phyloP scores from a whole-genome alignment of 2,329 filamentous ascomycete genomes.

The Gnomoniopsis smithogilvyi region DNA sequence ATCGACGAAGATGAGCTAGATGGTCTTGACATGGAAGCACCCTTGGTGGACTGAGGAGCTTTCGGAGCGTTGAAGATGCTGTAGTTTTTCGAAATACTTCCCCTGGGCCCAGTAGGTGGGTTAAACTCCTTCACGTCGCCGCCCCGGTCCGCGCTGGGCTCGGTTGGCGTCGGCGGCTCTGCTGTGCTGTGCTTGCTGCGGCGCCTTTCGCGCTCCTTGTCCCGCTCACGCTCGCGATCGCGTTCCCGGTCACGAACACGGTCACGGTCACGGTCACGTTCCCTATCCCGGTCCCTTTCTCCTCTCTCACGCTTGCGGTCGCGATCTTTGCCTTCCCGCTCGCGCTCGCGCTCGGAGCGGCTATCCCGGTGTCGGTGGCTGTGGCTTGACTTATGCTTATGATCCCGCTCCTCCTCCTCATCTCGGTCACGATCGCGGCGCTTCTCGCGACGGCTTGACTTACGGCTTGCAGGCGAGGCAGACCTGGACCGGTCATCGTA shows the following conservation, averaged over 20 bases:
- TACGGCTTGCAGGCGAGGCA: slow-evolving; percentile 19
- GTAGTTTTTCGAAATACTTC: slow-evolving; percentile 20
- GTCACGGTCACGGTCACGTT: slow-evolving; percentile 32
- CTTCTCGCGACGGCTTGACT: slow-evolving; percentile 18
- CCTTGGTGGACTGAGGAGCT: slow-evolving; percentile 36
- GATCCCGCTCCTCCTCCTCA: slow-evolving; percentile 20
- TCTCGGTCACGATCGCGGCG: slow-evolving; percentile 23
- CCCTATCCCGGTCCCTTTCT: slow-evolving; percentile 37
- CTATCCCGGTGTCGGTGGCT: slow-evolving; percentile 18
- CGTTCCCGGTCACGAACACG: slow-evolving; percentile 32
- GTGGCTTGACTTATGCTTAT: slow-evolving; percentile 18
- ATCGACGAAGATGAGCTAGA: neutral
- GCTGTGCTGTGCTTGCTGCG: slow-evolving; percentile 29
- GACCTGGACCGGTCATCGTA: slow-evolving; percentile 19
- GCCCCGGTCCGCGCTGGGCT: slow-evolving; percentile 19
- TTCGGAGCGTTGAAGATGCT: slow-evolving; percentile 18
- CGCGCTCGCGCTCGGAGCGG: slow-evolving; percentile 19
- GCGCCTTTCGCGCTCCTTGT: slow-evolving; percentile 31
- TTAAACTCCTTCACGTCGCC: slow-evolving; percentile 41
- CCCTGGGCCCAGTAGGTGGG: slow-evolving; percentile 38
- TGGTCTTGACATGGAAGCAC: slow-evolving; percentile 17
- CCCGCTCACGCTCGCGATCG: slow-evolving; percentile 16
- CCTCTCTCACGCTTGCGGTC: slow-evolving; percentile 28
- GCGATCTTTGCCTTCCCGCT: slow-evolving; percentile 20
- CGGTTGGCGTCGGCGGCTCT: slow-evolving; percentile 29